phyloP scores from a whole-genome alignment of 768 basidiomycete species.

The Suillus fuscotomentosus region DNA sequence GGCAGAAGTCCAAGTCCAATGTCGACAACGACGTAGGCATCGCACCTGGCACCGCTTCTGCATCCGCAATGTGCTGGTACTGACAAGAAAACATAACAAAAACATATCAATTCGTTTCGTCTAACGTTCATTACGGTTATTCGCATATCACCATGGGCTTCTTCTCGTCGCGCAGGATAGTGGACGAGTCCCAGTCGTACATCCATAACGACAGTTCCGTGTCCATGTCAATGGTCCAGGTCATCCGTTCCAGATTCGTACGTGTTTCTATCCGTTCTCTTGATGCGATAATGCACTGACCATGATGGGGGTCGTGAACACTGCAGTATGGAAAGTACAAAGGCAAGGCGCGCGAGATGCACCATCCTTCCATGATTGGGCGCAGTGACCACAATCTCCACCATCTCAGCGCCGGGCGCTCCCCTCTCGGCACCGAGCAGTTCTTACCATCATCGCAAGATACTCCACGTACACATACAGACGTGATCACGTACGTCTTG shows the following conservation, averaged over 20 bases:
- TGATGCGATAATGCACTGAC: conserved; percentile 10
- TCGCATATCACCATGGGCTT: conserved; percentile 25
- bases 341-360: conserved; percentile 52
- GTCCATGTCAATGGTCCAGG: conserved; percentile 35
- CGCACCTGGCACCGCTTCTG: conserved; percentile 23
- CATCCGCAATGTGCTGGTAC: conserved; percentile 9
- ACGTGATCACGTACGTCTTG: conserved; percentile 54
- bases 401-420: conserved; percentile 36
- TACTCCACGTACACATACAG: conserved; percentile 35
- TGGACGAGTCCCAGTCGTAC: conserved; percentile 14
- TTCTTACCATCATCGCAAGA: conserved; percentile 15
- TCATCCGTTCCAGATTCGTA: conserved; percentile 63
- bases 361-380: conserved; percentile 24
- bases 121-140: conserved; percentile 2
- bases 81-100: conserved; percentile 9
- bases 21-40: not conserved
- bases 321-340: conserved; percentile 55
- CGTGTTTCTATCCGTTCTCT: conserved; percentile 24
- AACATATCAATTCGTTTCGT: conserved; percentile 3
- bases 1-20: conserved; percentile 23
- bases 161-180: conserved; percentile 25
- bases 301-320: not conserved
- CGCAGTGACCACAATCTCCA: conserved; percentile 8
- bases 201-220: conserved; percentile 44
- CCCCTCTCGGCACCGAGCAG: conserved; percentile 18